phyloP scores from a whole-genome alignment of 805 yeast species.

The Citeromyces nyonsensis region DNA sequence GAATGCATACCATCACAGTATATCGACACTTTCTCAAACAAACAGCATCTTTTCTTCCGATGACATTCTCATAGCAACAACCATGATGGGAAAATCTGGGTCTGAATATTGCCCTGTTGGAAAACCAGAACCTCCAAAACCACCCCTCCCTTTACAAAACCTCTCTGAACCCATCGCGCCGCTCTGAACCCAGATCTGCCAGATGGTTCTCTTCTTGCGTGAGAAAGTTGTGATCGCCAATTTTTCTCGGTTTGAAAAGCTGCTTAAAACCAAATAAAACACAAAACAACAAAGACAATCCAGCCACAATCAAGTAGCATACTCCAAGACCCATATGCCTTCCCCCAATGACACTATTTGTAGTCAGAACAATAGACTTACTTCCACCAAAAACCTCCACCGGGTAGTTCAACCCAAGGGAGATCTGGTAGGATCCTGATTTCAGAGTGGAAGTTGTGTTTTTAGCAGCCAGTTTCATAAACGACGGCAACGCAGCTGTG shows the following conservation, averaged over 20 bases:
- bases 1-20: no score
- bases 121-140: no score
- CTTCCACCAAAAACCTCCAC: conserved; percentile 79
- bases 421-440: conserved; percentile 57
- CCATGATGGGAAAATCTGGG: no score
- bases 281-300: conserved; percentile 55
- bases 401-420: conserved; percentile 67
- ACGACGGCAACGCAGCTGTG: conserved; percentile 85
- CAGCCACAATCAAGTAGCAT: conserved; percentile 76
- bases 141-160: conserved; percentile 4
- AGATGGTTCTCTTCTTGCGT: conserved; percentile 12
- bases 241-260: conserved; percentile 65
- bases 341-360: conserved; percentile 78
- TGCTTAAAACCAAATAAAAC: conserved; percentile 68
- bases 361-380: conserved; percentile 67
- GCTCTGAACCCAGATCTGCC: not conserved
- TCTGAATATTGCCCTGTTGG: no score
- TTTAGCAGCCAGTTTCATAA: conserved; percentile 68
- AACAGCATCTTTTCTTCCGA: no score
- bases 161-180: conserved; percentile 4
- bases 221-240: conserved; percentile 68
- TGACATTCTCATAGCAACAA: no score
- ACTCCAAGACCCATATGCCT: conserved; percentile 74
- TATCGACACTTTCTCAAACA: no score
- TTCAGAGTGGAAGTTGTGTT: conserved; percentile 41